Base-by-base conservation (phyloP, 495 filamentous ascomycete species). In the Chlorociboria aeruginascens region DNA sequence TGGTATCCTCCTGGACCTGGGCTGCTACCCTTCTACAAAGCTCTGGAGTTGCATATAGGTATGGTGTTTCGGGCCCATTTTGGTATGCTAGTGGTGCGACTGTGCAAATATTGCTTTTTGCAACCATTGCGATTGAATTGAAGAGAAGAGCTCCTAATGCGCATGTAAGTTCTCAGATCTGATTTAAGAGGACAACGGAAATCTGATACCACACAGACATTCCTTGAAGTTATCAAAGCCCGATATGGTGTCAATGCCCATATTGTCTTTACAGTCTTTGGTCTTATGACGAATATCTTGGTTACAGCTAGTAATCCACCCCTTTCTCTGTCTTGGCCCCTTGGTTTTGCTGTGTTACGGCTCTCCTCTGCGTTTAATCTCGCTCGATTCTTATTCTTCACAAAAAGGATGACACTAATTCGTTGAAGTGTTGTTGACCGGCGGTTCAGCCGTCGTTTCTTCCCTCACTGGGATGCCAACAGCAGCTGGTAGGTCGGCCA, bases 1-100 rank as follows among this genome's bases (percentile, higher is more conserved):
- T 96, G 34, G 89, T 95, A 14, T 89, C 84, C 50, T 89, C 83
- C 36, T 97, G 90, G 90, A 96, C 90, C 7, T 95, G 89, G 87
- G 85, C 85, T 6, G 85, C 85, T 40, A 89, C 83, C 8, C 68
- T 88, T 2, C 69, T 88, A 10, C 90, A 96, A 61, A 84, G 78
- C n/a, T 83, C 86, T 9, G 80, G 80, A 29, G 85, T 97, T 40
- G 89, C 89, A 52, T 97, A 95, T 66, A 70, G 79, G 47, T 97
- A 97, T 60, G 90, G 90, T 48, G 82, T 95, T 35, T 90, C 85
- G 0, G 90, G 90, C 0, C 89, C 90, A 1, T 93, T 96, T 63
- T 96, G 84, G 85, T 95, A 95, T 61, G 74, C 74, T 0, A 72
- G 70, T 8, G 75, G 73, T 16, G 78, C 79, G 12, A 83, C 79